A percentile compares a stretch with the other conserved stretches of the same genome.
These are phyloP conservation scores for Spatholobus suberectus DNA, from an alignment of 306 rosid genomes.

Conservation along the genomic window DNA sequence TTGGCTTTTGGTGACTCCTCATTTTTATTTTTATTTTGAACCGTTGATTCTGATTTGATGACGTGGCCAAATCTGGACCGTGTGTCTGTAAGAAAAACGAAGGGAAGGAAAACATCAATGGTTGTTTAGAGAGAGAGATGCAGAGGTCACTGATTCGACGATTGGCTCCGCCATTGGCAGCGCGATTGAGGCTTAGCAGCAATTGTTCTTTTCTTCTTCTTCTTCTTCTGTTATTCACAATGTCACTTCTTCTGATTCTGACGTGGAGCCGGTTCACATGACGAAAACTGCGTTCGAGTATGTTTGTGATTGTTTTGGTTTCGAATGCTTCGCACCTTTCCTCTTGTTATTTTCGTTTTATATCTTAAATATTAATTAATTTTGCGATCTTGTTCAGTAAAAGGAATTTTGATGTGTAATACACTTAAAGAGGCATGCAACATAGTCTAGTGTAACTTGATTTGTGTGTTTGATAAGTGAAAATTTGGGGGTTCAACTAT, in stretches of 20 bases:
- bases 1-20: background rate
- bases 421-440: background rate
- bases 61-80: conserved; percentile 32
- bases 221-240: conserved; percentile 62
- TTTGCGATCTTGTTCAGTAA: background rate
- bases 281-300: conserved; percentile 75
- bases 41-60: conserved; percentile 17
- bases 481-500: background rate
- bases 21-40: background rate
- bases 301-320: background rate
- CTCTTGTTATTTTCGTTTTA: background rate
- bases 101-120: background rate
- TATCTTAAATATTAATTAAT: background rate
- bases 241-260: conserved; percentile 38
- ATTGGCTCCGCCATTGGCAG: conserved; percentile 51
- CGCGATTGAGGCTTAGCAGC: conserved; percentile 60
- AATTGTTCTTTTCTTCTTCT: conserved; percentile 45
- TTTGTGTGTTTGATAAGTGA: background rate
- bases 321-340: background rate
- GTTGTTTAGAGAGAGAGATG: conserved; percentile 42
- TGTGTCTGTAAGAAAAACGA: background rate
- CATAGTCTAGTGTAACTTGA: background rate
- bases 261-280: conserved; percentile 60
- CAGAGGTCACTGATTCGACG: conserved; percentile 58
- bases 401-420: background rate